phyloP scores from a whole-genome alignment of 768 basidiomycete species.

The Fomitopsis serialis region DNA sequence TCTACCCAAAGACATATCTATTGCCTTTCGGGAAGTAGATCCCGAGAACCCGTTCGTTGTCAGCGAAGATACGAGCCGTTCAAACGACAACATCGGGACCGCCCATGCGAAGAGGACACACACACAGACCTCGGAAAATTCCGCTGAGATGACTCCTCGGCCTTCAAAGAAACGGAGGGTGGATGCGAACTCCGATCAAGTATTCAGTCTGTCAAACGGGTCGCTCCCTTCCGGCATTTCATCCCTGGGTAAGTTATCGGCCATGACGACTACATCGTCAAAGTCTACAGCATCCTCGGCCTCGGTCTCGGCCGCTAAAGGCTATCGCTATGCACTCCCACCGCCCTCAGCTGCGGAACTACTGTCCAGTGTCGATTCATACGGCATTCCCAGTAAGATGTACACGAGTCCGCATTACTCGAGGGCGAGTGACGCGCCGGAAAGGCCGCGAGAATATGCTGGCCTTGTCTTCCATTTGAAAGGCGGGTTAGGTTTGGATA shows the following conservation, averaged over 20 bases:
- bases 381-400: slow-evolving; percentile 50
- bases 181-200: background rate
- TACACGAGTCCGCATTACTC: slow-evolving; percentile 85
- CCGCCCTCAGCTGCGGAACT: slow-evolving; percentile 52
- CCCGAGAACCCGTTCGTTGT: too few relatives aligned
- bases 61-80: too few relatives aligned
- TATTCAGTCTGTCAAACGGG: too few relatives aligned
- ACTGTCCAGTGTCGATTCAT: slow-evolving; percentile 34
- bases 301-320: slow-evolving; percentile 5
- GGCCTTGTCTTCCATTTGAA: slow-evolving; percentile 72
- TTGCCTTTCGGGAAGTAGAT: too few relatives aligned
- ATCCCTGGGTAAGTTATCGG: background rate
- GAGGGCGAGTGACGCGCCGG: slow-evolving; percentile 61
- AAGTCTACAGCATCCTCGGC: slow-evolving; percentile 27
- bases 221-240: background rate
- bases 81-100: background rate
- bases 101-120: background rate
- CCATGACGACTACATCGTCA: background rate
- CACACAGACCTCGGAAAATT: background rate
- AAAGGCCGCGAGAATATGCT: slow-evolving; percentile 67
- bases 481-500: slow-evolving; percentile 51
- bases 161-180: background rate
- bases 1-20: too few relatives aligned
- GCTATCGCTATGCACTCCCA: slow-evolving; percentile 40
- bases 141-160: background rate